Base-by-base conservation (phyloP, 768 basidiomycete genomes). In the Chalciporus piperatus region DNA sequence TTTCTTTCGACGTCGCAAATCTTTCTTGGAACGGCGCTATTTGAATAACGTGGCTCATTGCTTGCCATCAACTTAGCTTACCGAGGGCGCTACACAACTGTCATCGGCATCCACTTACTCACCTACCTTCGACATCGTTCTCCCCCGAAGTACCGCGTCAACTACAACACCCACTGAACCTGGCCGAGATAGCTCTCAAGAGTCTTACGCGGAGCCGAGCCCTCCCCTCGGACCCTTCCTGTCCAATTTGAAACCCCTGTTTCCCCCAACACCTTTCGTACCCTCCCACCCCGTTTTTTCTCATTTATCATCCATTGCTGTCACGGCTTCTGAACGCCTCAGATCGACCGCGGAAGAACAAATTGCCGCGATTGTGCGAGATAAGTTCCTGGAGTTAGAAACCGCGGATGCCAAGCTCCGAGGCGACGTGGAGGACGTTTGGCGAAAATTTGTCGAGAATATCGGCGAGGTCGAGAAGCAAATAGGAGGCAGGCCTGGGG, bases 231-330 rank as follows among this genome's bases (percentile, higher is more conserved):
- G 55, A 17, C 61, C 70, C 41, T 76, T 77, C 64, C 71, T 91
- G 40, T 76, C 81, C 35, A 67, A 75, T 50, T 58, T 87, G 55
- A 76, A 77, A 35, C 76, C 84, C 6, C 69, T 91, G 35, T 86
- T 89, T 64, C 81, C 83, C 23, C 88, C 88, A 16, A 81, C 85
- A 19, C 89, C 89, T 16, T 91, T 87, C 67, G 80, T 85, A 0
- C 84, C 89, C 7, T 81, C 84, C 16, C 86, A 92, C 58, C 81
- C 82, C 7, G 79, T 83, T 38, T 92, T 91, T 61, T 55, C 73
- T 39, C 82, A 87, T 64, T 73, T 92, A 28, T 76, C 84, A 14
- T 72, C 76, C 20, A 61, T 83, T 44, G 89, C 89, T 13, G 63
- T 70, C 22, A 66, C 74, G 30, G 71, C 78, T 58, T 87, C 87